Conservation (phyloP, 1,139 yeast species). For the Magnusiomyces tetraspermus region DNA sequence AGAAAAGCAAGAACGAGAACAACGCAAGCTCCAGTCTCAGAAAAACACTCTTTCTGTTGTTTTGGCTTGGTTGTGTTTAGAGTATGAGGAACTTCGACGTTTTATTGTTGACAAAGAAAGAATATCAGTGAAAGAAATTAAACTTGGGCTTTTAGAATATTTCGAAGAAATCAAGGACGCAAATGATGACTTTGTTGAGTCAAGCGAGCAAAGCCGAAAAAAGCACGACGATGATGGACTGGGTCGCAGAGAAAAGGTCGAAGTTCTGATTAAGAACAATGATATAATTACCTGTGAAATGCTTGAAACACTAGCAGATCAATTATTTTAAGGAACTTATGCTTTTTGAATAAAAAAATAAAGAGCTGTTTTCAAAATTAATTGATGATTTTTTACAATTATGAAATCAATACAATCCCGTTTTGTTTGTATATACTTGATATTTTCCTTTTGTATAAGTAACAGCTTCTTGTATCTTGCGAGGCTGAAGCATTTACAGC, state of each 20-base stretch:
- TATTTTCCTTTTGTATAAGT: too few relatives aligned
- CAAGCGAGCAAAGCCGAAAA: neutral
- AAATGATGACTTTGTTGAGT: neutral
- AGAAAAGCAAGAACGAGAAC: neutral
- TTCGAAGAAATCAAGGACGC: neutral
- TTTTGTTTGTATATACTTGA: too few relatives aligned
- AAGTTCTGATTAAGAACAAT: neutral
- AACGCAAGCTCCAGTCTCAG: neutral
- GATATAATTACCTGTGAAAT: constrained; percentile 2
- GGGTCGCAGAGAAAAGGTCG: neutral
- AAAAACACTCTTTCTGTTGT: neutral
- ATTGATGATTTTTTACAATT: too few relatives aligned
- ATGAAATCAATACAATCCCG: too few relatives aligned
- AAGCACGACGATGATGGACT: neutral
- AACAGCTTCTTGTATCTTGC: too few relatives aligned
- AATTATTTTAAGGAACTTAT: too few relatives aligned
- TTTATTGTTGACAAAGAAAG: neutral
- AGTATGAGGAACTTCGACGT: neutral
- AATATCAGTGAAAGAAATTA: neutral
- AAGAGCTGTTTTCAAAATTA: too few relatives aligned
- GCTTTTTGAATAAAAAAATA: too few relatives aligned
- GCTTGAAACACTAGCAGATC: neutral
- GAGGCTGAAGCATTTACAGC: too few relatives aligned
- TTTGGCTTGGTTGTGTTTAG: neutral
- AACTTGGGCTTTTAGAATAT: neutral